These are phyloP conservation scores for Vicia sativa DNA, from an alignment of 306 rosid species.

Conservation along the genomic window DNA sequence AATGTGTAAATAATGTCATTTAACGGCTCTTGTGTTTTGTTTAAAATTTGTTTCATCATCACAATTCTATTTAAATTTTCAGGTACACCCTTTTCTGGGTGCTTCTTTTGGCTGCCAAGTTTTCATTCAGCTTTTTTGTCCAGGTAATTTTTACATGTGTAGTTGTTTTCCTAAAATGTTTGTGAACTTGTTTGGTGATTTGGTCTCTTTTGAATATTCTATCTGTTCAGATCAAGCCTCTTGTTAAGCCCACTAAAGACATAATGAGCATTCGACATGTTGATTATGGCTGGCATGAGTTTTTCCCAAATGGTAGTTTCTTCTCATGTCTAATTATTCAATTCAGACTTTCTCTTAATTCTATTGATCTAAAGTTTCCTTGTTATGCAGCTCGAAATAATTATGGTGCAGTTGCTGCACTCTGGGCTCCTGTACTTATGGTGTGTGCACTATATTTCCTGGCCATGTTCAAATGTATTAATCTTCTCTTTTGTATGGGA, in stretches of 20 bases:
- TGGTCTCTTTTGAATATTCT: constrained; percentile 24
- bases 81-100: constrained; percentile 97
- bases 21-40: constrained; percentile 28
- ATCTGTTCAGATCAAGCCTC: constrained; percentile 75
- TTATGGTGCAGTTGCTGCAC: constrained; percentile 76
- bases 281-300: constrained; percentile 84
- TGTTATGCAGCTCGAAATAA: constrained; percentile 68
- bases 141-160: constrained; percentile 55
- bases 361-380: constrained; percentile 35
- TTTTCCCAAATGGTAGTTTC: constrained; percentile 78
- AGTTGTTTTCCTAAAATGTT: constrained; percentile 16
- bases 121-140: constrained; percentile 76
- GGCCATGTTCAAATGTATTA: constrained; percentile 35
- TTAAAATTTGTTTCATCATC: constrained; percentile 35
- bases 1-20: constrained; percentile 26
- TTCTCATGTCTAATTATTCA: constrained; percentile 31
- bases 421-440: constrained; percentile 83
- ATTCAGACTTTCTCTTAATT: constrained; percentile 14
- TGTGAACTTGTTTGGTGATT: constrained; percentile 33
- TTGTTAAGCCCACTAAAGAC: constrained; percentile 84
- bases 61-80: constrained; percentile 41
- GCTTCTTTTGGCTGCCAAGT: constrained; percentile 74
- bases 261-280: constrained; percentile 75
- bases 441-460: constrained; percentile 49
- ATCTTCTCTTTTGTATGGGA: constrained; percentile 32